These are phyloP conservation scores for Hibiscus syriacus DNA, from an alignment of 345 rosid genomes.

Conservation along the genomic window DNA sequence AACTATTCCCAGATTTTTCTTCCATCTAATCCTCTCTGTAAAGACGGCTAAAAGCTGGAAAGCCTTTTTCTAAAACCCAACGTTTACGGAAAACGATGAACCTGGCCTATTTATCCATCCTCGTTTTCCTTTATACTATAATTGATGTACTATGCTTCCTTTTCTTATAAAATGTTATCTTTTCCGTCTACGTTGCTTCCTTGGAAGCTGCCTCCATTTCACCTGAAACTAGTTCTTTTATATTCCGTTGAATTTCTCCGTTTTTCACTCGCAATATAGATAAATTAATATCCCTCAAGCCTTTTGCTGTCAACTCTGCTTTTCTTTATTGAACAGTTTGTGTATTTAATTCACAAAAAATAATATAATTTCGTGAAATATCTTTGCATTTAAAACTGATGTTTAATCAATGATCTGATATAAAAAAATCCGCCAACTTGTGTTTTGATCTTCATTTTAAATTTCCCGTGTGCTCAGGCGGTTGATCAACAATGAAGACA, in stretches of 20 bases:
- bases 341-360: neutral
- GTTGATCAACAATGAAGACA: slow-evolving; percentile 27
- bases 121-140: neutral
- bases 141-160: neutral
- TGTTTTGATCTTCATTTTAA: slow-evolving; percentile 13
- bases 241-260: neutral
- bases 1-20: neutral
- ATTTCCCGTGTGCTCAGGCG: slow-evolving; percentile 23
- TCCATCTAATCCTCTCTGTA: slow-evolving; percentile 32
- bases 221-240: slow-evolving; percentile 32
- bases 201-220: slow-evolving; percentile 42
- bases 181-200: slow-evolving; percentile 10
- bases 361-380: neutral
- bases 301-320: slow-evolving; percentile 13
- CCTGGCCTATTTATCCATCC: slow-evolving; percentile 17
- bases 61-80: neutral
- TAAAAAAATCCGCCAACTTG: neutral
- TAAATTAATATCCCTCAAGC: slow-evolving; percentile 2
- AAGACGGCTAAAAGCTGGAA: neutral
- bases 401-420: neutral
- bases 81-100: slow-evolving; percentile 16
- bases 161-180: neutral
- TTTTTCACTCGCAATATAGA: neutral
- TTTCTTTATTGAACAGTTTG: neutral
- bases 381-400: neutral